Base-by-base conservation (phyloP, 805 yeast species). In the Pichia scutulata region DNA sequence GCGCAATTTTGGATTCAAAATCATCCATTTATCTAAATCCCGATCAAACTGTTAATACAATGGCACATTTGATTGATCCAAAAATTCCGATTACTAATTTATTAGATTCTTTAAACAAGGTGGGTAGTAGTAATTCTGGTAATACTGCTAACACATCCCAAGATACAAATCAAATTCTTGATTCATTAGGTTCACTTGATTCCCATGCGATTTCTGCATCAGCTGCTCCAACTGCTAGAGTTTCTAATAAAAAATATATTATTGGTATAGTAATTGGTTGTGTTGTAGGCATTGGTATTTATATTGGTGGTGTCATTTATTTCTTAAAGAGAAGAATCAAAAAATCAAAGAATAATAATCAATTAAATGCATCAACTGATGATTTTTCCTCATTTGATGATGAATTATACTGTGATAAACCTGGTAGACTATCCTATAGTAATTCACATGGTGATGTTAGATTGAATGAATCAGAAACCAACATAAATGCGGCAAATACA, bases 201-300 rank as follows among this genome's bases (percentile, higher is more conserved):
- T 51, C 55, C 7, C 30, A 51, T 16, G 44, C 56, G n/a, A 40
- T 50, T 30, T 49, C 60, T 4, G 53, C 58, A 12, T 44, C 55
- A 24, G 24, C 50, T 37, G 40, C 53, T 7, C 43, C 45, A 23
- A 22, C 47, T 16, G 39, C 16, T 28, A 43, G 19, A 16, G 52
- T 46, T 44, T 53, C 47, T 24, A 58, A 46, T 23, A 65, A 60
- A 5, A 56, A 59, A 7, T 75, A 75, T 54, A 75, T 87, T 23
- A 83, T 86, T 24, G 96, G 95, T 37, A 78, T 89, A 48, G 82
- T 92, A 14, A 75, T 88, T 40, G 97, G 97, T 44, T 81, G 95
- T 7, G 81, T 87, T 28, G 80, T 78, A 14, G 97, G 97, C 49
- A 83, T 87, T 43, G 70, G 77, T 8, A 69, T 78, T 10, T 86